Evolutionary conservation across 1,284 basidiomycete species (phyloP).

Genomic region (Kwoniella shivajii): DNA sequence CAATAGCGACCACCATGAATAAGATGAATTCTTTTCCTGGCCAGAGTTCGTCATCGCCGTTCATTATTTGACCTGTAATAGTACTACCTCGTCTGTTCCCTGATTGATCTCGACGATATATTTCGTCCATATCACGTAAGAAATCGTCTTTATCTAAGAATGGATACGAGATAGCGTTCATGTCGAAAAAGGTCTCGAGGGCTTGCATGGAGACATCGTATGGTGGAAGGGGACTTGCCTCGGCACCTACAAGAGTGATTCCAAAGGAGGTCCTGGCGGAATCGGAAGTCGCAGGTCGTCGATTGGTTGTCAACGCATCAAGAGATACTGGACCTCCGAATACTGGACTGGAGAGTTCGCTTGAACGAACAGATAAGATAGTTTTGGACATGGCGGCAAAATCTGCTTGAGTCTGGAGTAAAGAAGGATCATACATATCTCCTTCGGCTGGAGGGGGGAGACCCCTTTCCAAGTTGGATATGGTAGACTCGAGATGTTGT

Average conservation of each 20-base stretch:
- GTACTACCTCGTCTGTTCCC: neutral
- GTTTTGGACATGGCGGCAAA: slow-evolving; percentile 17
- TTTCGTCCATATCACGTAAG: slow-evolving; percentile 24
- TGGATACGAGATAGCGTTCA: slow-evolving; percentile 34
- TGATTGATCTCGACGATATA: slow-evolving; percentile 18
- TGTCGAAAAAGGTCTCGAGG: slow-evolving; percentile 30
- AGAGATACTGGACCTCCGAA: neutral
- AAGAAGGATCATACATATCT: neutral
- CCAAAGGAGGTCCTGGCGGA: neutral
- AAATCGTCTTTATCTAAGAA: slow-evolving; percentile 31
- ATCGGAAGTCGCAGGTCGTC: neutral
- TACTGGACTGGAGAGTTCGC: slow-evolving; percentile 11
- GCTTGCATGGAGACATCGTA: slow-evolving; percentile 27
- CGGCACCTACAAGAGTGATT: neutral
- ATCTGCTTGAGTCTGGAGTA: slow-evolving; percentile 10
- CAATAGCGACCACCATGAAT: slow-evolving; percentile 41
- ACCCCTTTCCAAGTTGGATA: slow-evolving; percentile 20
- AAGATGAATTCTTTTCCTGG: slow-evolving; percentile 32
- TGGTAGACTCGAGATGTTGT: slow-evolving; percentile 34
- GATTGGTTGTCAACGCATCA: neutral
- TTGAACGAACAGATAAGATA: slow-evolving; percentile 21
- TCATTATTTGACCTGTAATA: slow-evolving; percentile 4
- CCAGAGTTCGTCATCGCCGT: slow-evolving; percentile 2
- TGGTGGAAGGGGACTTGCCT: slow-evolving; percentile 10
- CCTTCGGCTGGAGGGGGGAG: slow-evolving; percentile 10